phyloP scores from a whole-genome alignment of 164 flowering plant species.

The Nymphaea thermarum region DNA sequence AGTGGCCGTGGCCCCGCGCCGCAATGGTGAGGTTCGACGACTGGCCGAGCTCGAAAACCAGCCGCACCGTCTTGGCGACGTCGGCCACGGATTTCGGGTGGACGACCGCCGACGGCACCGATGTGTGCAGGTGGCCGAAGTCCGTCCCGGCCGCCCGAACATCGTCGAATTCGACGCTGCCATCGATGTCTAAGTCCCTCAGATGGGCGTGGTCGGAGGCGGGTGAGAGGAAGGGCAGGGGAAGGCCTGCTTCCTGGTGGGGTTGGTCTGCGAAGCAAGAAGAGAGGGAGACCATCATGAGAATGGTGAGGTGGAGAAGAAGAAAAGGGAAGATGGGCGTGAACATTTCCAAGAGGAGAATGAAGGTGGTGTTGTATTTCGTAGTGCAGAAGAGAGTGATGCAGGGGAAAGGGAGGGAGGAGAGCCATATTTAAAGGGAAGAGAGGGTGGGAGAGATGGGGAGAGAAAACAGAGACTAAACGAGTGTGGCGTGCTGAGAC shows the following conservation, averaged over 20 bases:
- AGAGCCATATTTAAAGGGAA: not conserved
- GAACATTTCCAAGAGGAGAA: not conserved
- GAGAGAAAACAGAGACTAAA: not conserved
- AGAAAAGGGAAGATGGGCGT: not conserved
- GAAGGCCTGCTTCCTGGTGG: constrained; percentile 8
- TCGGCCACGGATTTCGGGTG: constrained; percentile 57
- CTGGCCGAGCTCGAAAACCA: constrained; percentile 40
- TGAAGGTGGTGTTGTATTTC: not conserved
- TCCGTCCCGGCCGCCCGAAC: constrained; percentile 52
- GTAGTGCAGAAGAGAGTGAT: not conserved
- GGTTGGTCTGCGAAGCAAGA: not conserved
- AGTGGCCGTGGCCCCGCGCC: constrained; percentile 91
- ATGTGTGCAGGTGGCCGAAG: constrained; percentile 56
- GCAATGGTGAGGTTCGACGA: constrained; percentile 55
- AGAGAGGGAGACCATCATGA: not conserved
- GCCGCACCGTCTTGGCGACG: constrained; percentile 42
- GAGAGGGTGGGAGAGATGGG: not conserved
- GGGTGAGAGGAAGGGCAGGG: constrained; percentile 17
- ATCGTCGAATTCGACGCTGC: constrained; percentile 33
- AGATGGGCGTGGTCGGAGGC: constrained; percentile 12
- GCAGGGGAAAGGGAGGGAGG: not conserved
- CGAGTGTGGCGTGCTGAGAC: not conserved
- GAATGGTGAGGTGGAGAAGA: not conserved
- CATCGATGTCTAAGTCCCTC: constrained; percentile 26
- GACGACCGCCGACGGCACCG: constrained; percentile 52